These are phyloP conservation scores for Nakazawaea holstii DNA, from an alignment of 805 yeast species.

Conservation along the genomic window DNA sequence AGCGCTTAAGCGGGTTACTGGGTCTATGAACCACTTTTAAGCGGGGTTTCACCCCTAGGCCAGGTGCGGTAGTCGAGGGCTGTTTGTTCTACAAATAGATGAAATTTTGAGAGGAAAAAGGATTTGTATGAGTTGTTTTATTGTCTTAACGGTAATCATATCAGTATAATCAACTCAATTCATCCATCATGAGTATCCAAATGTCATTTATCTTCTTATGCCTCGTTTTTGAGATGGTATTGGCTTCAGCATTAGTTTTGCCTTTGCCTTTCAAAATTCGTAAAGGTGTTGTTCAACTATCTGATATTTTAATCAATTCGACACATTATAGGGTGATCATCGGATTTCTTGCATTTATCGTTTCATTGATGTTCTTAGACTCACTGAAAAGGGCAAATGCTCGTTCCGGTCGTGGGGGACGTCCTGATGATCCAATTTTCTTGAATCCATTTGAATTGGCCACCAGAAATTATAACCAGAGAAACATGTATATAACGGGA, in stretches of 20 bases:
- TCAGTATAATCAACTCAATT: no score
- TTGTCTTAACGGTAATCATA: no score
- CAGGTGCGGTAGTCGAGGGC: no score
- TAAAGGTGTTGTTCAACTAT: constrained; percentile 27
- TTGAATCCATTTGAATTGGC: constrained; percentile 37
- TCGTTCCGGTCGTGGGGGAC: background rate
- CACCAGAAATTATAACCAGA: constrained; percentile 49
- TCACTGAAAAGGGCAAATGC: constrained; percentile 21
- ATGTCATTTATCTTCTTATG: constrained; percentile 37
- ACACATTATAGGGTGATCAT: constrained; percentile 37
- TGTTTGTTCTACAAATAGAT: no score
- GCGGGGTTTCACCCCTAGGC: no score
- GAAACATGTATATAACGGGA: constrained; percentile 51
- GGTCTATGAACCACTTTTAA: no score
- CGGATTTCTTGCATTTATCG: constrained; percentile 30
- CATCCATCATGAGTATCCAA: constrained; percentile 36
- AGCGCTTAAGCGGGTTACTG: no score
- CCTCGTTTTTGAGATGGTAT: constrained; percentile 38
- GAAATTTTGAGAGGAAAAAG: no score
- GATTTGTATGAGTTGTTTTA: no score
- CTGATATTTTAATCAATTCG: constrained; percentile 24
- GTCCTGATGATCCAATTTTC: constrained; percentile 6
- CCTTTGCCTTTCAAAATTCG: constrained; percentile 45
- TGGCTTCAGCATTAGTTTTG: constrained; percentile 35
- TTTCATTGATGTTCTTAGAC: constrained; percentile 43